Conservation (phyloP, 1,284 basidiomycete species). For the Ustilago bromivora region DNA sequence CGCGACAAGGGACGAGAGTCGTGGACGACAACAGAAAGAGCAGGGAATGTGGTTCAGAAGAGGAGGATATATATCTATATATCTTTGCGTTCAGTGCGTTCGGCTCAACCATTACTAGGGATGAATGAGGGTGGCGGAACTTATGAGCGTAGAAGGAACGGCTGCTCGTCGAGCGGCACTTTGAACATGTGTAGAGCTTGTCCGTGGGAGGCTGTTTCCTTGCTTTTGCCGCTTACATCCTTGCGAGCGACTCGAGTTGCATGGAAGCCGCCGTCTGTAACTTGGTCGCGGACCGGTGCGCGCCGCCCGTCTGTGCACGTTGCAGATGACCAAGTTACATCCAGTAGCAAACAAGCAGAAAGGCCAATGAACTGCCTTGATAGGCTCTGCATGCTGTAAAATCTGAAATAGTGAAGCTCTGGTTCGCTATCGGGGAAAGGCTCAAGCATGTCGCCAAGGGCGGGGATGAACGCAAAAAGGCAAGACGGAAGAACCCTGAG, state of each 20-base stretch:
- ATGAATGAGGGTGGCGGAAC: not conserved
- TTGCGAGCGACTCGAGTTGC: not conserved
- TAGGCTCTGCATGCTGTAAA: not conserved
- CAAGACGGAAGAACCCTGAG: not conserved
- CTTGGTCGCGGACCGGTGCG: not conserved
- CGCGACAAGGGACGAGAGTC: not conserved
- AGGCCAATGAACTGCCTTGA: not conserved
- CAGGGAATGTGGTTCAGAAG: too few species aligned
- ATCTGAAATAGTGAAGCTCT: not conserved
- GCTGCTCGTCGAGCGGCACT: not conserved
- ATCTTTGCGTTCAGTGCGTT: not conserved
- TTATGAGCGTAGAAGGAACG: not conserved
- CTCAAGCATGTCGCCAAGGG: not conserved
- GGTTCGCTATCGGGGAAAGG: slow-evolving; percentile 6
- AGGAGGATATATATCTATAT: not conserved
- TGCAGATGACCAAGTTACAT: too few species aligned
- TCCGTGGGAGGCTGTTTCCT: not conserved
- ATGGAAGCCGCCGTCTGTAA: not conserved
- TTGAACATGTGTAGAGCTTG: not conserved
- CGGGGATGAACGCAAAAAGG: not conserved
- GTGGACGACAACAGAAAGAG: too few species aligned
- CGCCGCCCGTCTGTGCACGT: not conserved
- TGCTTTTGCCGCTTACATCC: not conserved
- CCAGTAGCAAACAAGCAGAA: not conserved
- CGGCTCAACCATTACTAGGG: not conserved